phyloP scores from a whole-genome alignment of 2,329 filamentous ascomycete genomes.

The Lasiodiplodia theobromae region DNA sequence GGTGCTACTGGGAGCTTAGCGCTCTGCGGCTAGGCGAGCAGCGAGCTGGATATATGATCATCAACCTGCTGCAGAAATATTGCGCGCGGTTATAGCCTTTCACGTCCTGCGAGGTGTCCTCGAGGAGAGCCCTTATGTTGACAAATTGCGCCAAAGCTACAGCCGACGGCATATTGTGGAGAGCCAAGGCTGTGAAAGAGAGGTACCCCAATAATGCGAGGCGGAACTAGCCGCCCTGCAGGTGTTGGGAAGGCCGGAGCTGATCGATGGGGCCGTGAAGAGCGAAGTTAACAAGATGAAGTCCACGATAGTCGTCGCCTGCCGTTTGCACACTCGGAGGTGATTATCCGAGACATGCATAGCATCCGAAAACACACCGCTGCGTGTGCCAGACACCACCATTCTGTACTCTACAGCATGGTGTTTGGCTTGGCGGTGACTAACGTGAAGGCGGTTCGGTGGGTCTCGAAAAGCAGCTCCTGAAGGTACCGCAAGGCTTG shows the following conservation, averaged over 20 bases:
- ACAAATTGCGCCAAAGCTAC: background rate
- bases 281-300: background rate
- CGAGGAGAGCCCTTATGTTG: background rate
- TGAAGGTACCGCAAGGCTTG: background rate
- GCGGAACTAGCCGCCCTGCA: background rate
- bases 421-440: background rate
- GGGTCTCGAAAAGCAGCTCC: background rate
- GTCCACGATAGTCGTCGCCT: background rate
- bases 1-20: background rate
- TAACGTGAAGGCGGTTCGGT: background rate
- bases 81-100: background rate
- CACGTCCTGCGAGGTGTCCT: background rate
- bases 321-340: background rate
- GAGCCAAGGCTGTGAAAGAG: background rate
- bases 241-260: background rate
- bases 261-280: background rate
- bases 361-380: background rate
- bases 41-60: background rate
- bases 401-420: background rate
- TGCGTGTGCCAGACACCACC: background rate
- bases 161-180: background rate
- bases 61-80: background rate
- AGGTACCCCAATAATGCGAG: too few relatives aligned
- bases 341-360: conserved; percentile 27
- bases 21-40: background rate